Conservation (phyloP, 179 eudicot genomes). For the Vitellaria paradoxa region DNA sequence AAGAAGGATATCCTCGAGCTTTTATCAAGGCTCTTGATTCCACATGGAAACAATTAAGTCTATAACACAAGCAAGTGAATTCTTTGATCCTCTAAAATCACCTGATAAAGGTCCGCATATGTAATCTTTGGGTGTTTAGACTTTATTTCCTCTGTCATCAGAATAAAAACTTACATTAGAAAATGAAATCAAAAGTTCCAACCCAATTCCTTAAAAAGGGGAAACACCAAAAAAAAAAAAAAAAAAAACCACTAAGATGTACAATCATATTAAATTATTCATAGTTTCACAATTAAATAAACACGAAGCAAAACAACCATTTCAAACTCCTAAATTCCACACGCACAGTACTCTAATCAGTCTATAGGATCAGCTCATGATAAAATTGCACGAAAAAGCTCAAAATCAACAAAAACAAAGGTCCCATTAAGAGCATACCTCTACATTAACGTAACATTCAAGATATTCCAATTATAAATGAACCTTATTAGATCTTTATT, state of each 20-base stretch:
- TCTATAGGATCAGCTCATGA: neutral
- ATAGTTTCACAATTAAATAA: too few relatives aligned
- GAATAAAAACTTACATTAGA: conserved; percentile 13
- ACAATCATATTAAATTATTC: neutral
- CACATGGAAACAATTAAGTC: neutral
- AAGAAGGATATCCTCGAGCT: neutral
- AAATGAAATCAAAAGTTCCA: neutral
- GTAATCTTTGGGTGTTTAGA: conserved; percentile 72
- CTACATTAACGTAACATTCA: neutral
- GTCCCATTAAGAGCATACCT: neutral
- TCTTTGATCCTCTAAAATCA: conserved; percentile 21
- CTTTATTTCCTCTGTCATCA: conserved; percentile 80
- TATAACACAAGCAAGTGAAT: neutral
- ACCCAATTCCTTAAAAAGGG: neutral
- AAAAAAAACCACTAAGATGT: too few relatives aligned
- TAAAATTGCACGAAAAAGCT: neutral
- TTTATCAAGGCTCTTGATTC: neutral
- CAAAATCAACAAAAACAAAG: neutral
- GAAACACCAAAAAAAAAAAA: too few relatives aligned
- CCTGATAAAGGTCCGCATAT: conserved; percentile 99
- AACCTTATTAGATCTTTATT: neutral
- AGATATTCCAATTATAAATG: neutral
- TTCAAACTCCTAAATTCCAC: neutral
- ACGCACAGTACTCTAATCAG: neutral
- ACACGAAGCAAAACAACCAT: neutral